Conservation (phyloP, 2,329 filamentous ascomycete species). For the Talaromyces albobiverticillius region DNA sequence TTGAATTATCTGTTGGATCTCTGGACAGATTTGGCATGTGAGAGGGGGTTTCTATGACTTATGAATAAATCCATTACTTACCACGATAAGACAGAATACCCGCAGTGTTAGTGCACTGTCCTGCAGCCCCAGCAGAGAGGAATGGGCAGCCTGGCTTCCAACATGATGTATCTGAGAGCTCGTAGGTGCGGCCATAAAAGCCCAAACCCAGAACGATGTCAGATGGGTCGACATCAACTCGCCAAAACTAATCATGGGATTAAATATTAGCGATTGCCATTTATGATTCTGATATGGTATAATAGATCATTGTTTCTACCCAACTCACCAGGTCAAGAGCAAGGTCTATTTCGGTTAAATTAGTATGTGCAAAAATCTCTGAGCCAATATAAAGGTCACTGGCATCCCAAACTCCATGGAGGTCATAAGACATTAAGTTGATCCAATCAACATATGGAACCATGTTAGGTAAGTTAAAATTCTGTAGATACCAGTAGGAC, state of each 20-base stretch:
- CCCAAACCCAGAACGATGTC: constrained; percentile 28
- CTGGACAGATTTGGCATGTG: constrained; percentile 9
- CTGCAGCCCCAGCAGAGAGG: constrained; percentile 15
- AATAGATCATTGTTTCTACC: background rate
- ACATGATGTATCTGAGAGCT: constrained; percentile 22
- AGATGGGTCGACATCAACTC: constrained; percentile 20
- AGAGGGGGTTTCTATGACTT: too few relatives aligned
- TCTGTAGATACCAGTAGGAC: constrained; percentile 18
- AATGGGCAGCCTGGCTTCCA: constrained; percentile 20
- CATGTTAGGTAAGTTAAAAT: constrained; percentile 24
- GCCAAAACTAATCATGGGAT: constrained; percentile 20
- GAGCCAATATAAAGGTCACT: constrained; percentile 16
- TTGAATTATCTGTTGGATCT: constrained; percentile 23
- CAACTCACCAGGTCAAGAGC: constrained; percentile 21
- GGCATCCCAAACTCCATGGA: constrained; percentile 30
- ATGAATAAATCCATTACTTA: too few relatives aligned
- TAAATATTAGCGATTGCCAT: too few relatives aligned
- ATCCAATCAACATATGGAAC: background rate
- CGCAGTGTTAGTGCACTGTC: constrained; percentile 18
- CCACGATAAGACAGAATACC: constrained; percentile 18
- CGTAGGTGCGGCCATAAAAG: constrained; percentile 26
- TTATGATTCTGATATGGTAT: too few relatives aligned
- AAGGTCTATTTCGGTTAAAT: constrained; percentile 31
- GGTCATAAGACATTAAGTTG: constrained; percentile 13
- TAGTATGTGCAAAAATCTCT: constrained; percentile 25